A percentile compares a stretch with the other conserved stretches of the same genome.
phyloP scores from a whole-genome alignment of 1,139 yeast genomes.

The Debaryomycetaceae sp. region DNA sequence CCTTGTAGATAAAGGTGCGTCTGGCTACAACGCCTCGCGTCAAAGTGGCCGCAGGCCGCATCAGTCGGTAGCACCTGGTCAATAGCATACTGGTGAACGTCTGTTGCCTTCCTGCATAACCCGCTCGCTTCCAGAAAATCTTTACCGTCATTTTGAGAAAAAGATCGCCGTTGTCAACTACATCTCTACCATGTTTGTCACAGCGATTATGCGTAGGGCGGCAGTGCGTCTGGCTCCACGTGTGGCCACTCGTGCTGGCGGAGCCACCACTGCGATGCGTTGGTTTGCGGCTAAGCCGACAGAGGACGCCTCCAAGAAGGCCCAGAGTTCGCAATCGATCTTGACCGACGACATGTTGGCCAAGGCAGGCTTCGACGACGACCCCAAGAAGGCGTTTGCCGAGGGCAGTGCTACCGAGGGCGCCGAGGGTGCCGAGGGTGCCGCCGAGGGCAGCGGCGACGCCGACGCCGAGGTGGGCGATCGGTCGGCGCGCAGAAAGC shows the following conservation, averaged over 20 bases:
- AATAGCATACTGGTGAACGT: no score
- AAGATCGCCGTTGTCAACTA: not conserved
- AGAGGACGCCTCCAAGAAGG: conserved; percentile 12
- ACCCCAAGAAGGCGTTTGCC: conserved; percentile 10
- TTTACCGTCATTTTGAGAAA: not conserved
- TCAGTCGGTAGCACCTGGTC: no score
- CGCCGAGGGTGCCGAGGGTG: conserved; percentile 10
- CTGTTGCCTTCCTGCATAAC: no score
- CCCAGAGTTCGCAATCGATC: conserved; percentile 46
- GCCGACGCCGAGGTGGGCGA: no score
- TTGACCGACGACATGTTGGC: conserved; percentile 78
- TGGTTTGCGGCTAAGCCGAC: conserved; percentile 17
- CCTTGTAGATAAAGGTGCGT: conserved; percentile 7
- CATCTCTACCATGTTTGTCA: conserved; percentile 1
- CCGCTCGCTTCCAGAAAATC: conserved; percentile 1
- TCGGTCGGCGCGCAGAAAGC: conserved; percentile 40
- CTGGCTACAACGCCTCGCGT: no score
- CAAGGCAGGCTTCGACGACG: conserved; percentile 72
- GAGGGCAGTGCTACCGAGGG: conserved; percentile 13
- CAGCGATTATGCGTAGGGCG: conserved; percentile 1
- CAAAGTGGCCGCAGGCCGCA: no score
- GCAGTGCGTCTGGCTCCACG: not conserved
- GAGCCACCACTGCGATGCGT: not conserved
- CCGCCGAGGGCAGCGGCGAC: conserved; percentile 12
- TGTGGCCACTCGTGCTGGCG: not conserved